Base-by-base conservation (phyloP, 2,329 filamentous ascomycete species). In the Acarospora socialis region DNA sequence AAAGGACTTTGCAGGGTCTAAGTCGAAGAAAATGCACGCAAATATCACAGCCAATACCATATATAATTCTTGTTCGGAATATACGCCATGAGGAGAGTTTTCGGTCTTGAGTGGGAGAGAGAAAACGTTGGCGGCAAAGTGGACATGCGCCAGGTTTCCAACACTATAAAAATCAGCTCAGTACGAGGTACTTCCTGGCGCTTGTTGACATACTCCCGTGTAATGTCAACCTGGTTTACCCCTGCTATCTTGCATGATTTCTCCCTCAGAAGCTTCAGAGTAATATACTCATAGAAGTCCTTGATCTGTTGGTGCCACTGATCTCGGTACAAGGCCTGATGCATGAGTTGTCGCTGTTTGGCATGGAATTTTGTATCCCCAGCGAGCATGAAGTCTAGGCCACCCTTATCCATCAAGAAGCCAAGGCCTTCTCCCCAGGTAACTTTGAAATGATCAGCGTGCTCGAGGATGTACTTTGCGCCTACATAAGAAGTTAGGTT, bases 141-240 rank as follows among this genome's bases (percentile, higher is more conserved):
- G 62, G n/a, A 68, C 59, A 30, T 65, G 63, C 3, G 64, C 64
- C 3, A 70, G 45, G 40, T 70, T 70, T 15, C 65, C 63, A 25
- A 71, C 52, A 43, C 46, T 43, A 21, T 17, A 13, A 8, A 13
- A 14, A 19, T 30, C 13, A 30, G 14, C 18, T 18, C 4, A 10
- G 10, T 21, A 13, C 8, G 21, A 12, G 3, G 28, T 26, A 8
- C 12, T 18, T 14, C 3, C 8, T 21, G 14, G 21, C 23, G 19
- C n/a, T n/a, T n/a, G n/a, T n/a, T n/a, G 19, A 46, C 56, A 49
- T 52, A 57, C 49, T 72, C 68, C 35, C 68, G 60, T 20, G 69
- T 67, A 64, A 86, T 63, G 43, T 90, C 81, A 23, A 83, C 67
- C 48, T 81, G 75, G 32, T 68, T 68, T 34, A 65, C 63, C 6